Evolutionary conservation across 2,329 filamentous ascomycete species (phyloP), one percentile per base, ranked within the genome.

Genomic region (Fusarium subtropicale): DNA sequence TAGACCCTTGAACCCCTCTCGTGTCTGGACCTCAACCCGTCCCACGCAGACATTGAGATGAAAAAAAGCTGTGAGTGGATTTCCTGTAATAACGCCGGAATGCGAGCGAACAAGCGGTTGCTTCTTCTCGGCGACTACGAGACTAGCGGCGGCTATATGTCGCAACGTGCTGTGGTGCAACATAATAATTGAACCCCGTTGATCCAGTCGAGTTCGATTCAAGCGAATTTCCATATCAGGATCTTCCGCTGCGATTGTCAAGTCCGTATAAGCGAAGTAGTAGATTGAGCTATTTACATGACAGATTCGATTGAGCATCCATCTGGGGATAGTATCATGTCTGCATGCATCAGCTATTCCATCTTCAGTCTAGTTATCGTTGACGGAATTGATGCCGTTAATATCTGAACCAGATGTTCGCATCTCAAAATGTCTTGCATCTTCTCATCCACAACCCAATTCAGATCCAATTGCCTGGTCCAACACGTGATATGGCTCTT

Each of bases 1-100:
- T 71, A 57, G 65, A 69, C 60, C 60, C 66, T 69, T 69, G 68
- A 53, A 65, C 68, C 64, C 67, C 55, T 71, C 67, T 42, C 42
- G 48, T 42, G 64, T 68, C 60, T 68, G 39, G 59, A 58, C 64
- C 57, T 46, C 38, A 38, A 42, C 50, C 33, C 51, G 64, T 39
- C 24, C 56, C 60, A 54, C 39, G 56, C 47, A 54, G 42, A 34
- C 22, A 45, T 64, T 64, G 58, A 63, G 48, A 28, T 64, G 38
- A 42, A 66, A 52, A 52, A 62, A 36, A 47, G 50, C 44, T 55
- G 48, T 54, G 56, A 60, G 55, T 71, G 68, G 64, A 50, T 60
- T 71, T 56, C 18, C 31, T 66, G 42, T 46, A 71, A 65, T 71
- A 71, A 65, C 52, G 60, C 68, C 68, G 68, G 63, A 69, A 71